Evolutionary conservation across 2,329 filamentous ascomycete species (phyloP).

Genomic region (Podosphaera xanthii): DNA sequence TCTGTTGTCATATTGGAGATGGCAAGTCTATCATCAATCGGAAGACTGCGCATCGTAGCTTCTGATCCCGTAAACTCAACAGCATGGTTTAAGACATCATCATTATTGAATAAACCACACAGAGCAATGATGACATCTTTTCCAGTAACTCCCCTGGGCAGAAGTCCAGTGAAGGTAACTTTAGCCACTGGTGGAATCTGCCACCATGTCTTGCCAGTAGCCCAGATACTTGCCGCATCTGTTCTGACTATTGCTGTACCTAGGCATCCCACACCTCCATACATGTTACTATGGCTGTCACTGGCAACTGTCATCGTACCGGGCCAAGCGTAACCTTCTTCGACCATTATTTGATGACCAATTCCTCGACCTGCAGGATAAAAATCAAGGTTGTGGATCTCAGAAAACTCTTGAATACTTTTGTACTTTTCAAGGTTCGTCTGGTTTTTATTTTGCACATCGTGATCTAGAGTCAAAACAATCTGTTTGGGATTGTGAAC

Average conservation of each 20-base stretch:
- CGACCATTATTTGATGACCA: conserved; percentile 81
- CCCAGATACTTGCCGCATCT: conserved; percentile 70
- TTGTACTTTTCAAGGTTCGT: conserved; percentile 64
- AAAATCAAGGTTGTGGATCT: conserved; percentile 52
- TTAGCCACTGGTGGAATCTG: conserved; percentile 68
- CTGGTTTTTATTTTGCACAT: conserved; percentile 64
- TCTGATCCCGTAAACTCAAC: conserved; percentile 72
- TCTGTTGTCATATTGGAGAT: conserved; percentile 68
- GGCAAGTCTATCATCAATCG: conserved; percentile 50
- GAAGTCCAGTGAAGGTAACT: conserved; percentile 50
- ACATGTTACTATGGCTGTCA: conserved; percentile 61
- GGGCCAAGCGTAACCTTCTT: conserved; percentile 69
- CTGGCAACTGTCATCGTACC: conserved; percentile 62
- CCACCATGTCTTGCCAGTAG: conserved; percentile 68
- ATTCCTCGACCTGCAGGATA: conserved; percentile 62
- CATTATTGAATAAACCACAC: conserved; percentile 64
- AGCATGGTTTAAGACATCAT: conserved; percentile 75
- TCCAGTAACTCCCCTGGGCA: conserved; percentile 63
- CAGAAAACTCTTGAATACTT: conserved; percentile 63
- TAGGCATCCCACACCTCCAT: conserved; percentile 55
- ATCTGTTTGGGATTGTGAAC: conserved; percentile 51
- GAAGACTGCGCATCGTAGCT: conserved; percentile 49
- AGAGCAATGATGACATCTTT: conserved; percentile 89
- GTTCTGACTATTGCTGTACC: conserved; percentile 70
- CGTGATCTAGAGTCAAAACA: conserved; percentile 70